Base-by-base conservation (phyloP, 2,329 filamentous ascomycete species). In the Penicillium olsonii region DNA sequence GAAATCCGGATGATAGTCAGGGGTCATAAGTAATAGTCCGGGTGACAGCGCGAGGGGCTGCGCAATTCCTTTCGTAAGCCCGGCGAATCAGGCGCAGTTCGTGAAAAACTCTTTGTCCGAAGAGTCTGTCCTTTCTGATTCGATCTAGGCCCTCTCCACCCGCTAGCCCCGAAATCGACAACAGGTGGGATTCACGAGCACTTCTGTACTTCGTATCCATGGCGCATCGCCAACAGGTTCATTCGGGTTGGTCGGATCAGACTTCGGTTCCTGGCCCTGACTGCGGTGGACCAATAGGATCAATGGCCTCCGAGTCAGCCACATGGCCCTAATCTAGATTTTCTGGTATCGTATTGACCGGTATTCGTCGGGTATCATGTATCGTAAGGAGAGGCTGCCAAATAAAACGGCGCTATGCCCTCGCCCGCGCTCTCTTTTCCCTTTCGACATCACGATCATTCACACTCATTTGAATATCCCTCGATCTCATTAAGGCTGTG, bases 391-490 rank as follows among this genome's bases (percentile, higher is more conserved):
- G n/a, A n/a, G n/a, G n/a, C n/a, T n/a, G n/a, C 22, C 39, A 24
- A 38, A 40, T 49, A 49, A 49, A 49, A 45, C 33, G 46, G 17
- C 46, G 35, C 47, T 39, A 27, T 35, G 35, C 33, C 45, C 45
- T 37, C 43, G 33, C 24, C 11, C 11, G 15, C 41, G 18, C 27
- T 27, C 27, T 18, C 35, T 45, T 17, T 37, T 27, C 20, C 42
- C 45, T 38, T 34, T 27, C 18, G 33, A 18, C n/a, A 45, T 22
- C 29, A 49, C 45, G 18, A 37, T 48, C 45, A 24, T 45, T 49
- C 47, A 49, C 42, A 45, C 47, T 45, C 45, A n/a, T 49, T 49
- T 45, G 14, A 35, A 49, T 49, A 39, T 41, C 9, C 27, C n/a
- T 26, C 15, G 18, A 35, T 35, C n/a, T 18, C 17, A 35, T 12